phyloP scores from a whole-genome alignment of 306 rosid genomes.

The Rosa chinensis region DNA sequence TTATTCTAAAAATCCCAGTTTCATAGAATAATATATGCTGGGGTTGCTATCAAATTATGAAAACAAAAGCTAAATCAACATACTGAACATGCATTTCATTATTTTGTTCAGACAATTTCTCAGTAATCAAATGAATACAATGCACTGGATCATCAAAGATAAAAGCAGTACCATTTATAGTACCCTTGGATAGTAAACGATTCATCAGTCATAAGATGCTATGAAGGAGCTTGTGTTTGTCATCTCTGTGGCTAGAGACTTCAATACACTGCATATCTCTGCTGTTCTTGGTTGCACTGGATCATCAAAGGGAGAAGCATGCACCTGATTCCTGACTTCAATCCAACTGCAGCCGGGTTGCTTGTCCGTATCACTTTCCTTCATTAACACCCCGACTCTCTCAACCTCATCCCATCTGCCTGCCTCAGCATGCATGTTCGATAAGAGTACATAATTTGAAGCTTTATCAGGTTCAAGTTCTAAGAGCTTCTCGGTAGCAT shows the following conservation, averaged over 20 bases:
- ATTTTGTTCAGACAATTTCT: too few species aligned
- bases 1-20: too few species aligned
- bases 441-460: constrained; percentile 67
- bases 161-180: neutral
- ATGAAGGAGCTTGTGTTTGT: constrained; percentile 36
- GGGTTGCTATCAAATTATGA: too few species aligned
- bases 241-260: constrained; percentile 47
- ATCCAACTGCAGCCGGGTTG: constrained; percentile 84
- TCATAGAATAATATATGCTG: too few species aligned
- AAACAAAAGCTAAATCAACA: too few species aligned
- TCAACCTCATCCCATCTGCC: constrained; percentile 73
- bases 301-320: constrained; percentile 53
- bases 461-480: constrained; percentile 70
- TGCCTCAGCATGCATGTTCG: constrained; percentile 74
- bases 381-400: constrained; percentile 58
- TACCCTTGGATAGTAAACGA: neutral
- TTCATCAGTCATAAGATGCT: constrained; percentile 34
- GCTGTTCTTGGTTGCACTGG: constrained; percentile 41
- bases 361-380: constrained; percentile 55
- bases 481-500: constrained; percentile 57
- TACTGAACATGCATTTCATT: too few species aligned
- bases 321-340: constrained; percentile 52
- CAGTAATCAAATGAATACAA: too few species aligned
- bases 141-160: too few species aligned
- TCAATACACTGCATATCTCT: constrained; percentile 38